Base-by-base conservation (phyloP, 2,329 filamentous ascomycete species). In the Rutstroemia sp. region DNA sequence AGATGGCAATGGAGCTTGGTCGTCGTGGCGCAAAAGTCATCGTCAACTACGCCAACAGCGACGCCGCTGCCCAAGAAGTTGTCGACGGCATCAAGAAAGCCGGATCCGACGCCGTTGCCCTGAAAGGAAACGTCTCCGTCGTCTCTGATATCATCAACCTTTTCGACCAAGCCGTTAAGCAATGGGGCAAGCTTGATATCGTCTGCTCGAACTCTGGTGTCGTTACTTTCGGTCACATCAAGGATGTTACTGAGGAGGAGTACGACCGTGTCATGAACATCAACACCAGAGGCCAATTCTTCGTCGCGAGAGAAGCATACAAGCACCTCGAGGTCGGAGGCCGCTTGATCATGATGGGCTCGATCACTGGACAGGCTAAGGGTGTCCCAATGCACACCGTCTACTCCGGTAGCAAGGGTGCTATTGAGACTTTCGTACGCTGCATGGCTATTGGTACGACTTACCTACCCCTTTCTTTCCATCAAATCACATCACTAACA, bases 401-500 rank as follows among this genome's bases (percentile, higher is more conserved):
- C 48, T 91, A 91, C 76, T 87, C 86, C 21, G 86, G 82, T 14
- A 83, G 78, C 70, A 91, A 91, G 77, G 87, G 86, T 64, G 83
- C 87, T 39, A 84, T 90, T 59, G 87, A 89, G 72, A 86, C 85
- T 10, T 88, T 90, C 71, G 85, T 87, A 63, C 85, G 87, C 69
- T 83, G 80, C 64, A 87, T 90, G 73, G 84, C 87, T 5, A 84
- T 83, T 48, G 80, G 81, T 82, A 66, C 72, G 78, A 41, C 7
- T 12, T 14, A 12, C 19, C 19, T 23, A 12, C n/a, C 5, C 16
- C 19, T 17, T 21, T 41, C 27, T 10, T 6, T 2, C 10, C 30
- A 2, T 8, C 68, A 4, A 84, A 88, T 74, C 39, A 42, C 3
- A 83, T 80, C 62, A 82, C 85, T 54, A 79, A 85, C 73, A 78